phyloP scores from a whole-genome alignment of 495 filamentous ascomycete genomes.

The Aeminium ludgeri region DNA sequence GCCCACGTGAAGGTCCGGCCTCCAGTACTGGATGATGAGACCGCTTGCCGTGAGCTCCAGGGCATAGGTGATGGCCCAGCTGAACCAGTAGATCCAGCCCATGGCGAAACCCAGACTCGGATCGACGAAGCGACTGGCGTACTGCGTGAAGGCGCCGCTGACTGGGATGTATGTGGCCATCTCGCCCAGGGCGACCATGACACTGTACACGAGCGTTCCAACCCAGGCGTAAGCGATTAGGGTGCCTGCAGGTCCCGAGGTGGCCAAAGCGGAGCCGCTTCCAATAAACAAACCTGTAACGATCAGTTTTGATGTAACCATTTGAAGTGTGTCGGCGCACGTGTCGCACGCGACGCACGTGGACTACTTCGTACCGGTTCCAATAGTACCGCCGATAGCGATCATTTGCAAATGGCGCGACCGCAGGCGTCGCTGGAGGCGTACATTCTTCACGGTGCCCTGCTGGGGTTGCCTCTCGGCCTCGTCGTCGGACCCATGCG shows the following conservation, averaged over 20 bases:
- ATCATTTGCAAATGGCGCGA: conserved; percentile 26
- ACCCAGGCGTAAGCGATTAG: conserved; percentile 35
- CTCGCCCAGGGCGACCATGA: conserved; percentile 52
- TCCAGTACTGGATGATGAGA: conserved; percentile 35
- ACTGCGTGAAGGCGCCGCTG: conserved; percentile 10
- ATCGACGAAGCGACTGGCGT: conserved; percentile 37
- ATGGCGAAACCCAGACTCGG: conserved; percentile 48
- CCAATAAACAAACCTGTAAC: conserved; percentile 23
- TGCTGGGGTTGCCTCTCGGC: not conserved
- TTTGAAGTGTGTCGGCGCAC: too few relatives aligned
- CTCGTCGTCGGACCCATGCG: not conserved
- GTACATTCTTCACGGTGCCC: conserved; percentile 5
- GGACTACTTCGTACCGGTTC: conserved; percentile 13
- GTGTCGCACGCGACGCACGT: not conserved
- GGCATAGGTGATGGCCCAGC: conserved; percentile 13
- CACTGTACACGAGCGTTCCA: conserved; percentile 36
- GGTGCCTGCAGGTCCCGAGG: conserved; percentile 23
- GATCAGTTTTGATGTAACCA: too few relatives aligned
- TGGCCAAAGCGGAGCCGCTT: conserved; percentile 18
- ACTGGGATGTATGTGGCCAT: conserved; percentile 54
- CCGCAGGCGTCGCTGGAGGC: conserved; percentile 18
- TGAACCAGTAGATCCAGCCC: conserved; percentile 25
- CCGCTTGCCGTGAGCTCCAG: conserved; percentile 25
- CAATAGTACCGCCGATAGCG: conserved; percentile 25
- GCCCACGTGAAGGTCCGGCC: conserved; percentile 20